These are phyloP conservation scores for Fraxinus cuspidata DNA, from an alignment of 257 asterid genomes.

Conservation along the genomic window DNA sequence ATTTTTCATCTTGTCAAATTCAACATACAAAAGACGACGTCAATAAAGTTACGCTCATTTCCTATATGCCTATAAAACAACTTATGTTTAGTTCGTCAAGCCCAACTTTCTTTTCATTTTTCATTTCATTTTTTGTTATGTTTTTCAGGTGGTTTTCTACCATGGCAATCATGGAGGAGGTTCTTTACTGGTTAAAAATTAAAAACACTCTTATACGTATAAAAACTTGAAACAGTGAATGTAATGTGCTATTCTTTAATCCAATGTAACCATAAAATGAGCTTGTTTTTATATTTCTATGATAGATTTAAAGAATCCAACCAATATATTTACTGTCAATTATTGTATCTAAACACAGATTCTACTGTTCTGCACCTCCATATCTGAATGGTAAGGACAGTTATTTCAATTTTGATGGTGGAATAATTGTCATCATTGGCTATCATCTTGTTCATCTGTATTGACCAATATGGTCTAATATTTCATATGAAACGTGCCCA, in stretches of 20 bases:
- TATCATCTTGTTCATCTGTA: not conserved
- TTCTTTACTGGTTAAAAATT: slow-evolving; percentile 71
- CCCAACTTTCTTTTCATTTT: not conserved
- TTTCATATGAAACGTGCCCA: not conserved
- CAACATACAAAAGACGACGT: too few relatives aligned
- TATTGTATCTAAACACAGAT: not conserved
- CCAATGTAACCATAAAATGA: not conserved
- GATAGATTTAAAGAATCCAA: too few relatives aligned
- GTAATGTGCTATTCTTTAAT: not conserved
- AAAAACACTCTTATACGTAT: not conserved
- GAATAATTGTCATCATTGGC: not conserved
- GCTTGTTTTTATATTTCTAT: too few relatives aligned
- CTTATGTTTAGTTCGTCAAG: not conserved
- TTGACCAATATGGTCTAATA: not conserved
- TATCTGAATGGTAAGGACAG: not conserved
- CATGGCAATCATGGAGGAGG: slow-evolving; percentile 95
- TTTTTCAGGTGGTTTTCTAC: slow-evolving; percentile 80
- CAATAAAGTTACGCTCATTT: not conserved
- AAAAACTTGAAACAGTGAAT: not conserved
- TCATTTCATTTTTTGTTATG: not conserved
- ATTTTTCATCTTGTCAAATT: too few relatives aligned
- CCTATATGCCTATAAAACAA: not conserved
- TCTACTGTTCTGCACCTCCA: not conserved
- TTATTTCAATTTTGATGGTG: not conserved
- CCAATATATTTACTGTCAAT: too few relatives aligned